phyloP scores from a whole-genome alignment of 768 basidiomycete species.

The Phaeolepiota aurea region DNA sequence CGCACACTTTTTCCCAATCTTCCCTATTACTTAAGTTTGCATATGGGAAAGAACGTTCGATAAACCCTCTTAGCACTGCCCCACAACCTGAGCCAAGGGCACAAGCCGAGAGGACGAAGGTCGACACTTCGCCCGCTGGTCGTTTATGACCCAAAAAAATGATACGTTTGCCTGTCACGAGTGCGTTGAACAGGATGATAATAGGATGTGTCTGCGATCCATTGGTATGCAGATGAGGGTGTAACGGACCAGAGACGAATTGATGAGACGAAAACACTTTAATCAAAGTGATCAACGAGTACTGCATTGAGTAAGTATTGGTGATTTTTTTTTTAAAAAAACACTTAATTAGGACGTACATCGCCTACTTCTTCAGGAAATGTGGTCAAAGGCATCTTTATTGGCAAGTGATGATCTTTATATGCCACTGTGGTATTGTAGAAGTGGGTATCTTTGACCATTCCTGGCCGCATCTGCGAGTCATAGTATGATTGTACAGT shows the following conservation, averaged over 20 bases:
- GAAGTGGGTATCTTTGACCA: conserved; percentile 87
- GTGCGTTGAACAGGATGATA: conserved; percentile 92
- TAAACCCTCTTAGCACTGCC: conserved; percentile 73
- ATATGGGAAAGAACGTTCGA: conserved; percentile 91
- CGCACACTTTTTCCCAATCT: conserved; percentile 85
- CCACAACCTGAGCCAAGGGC: conserved; percentile 91
- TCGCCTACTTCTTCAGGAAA: conserved; percentile 97
- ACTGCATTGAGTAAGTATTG: conserved; percentile 36
- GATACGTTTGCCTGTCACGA: conserved; percentile 92
- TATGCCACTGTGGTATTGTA: conserved; percentile 83
- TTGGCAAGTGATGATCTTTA: conserved; percentile 77
- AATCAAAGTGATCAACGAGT: conserved; percentile 85
- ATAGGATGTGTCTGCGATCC: conserved; percentile 89
- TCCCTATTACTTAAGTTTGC: conserved; percentile 84
- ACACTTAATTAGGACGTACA: conserved; percentile 35
- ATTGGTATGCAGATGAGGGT: conserved; percentile 91
- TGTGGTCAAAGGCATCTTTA: conserved; percentile 82
- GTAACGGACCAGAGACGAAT: conserved; percentile 61
- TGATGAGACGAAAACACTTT: conserved; percentile 65
- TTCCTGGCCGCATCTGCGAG: conserved; percentile 34
- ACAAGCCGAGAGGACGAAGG: conserved; percentile 89
- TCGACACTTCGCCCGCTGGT: conserved; percentile 86
- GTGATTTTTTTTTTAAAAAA: too few relatives aligned
- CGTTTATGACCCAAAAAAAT: conserved; percentile 89
- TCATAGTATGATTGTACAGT: conserved; percentile 37